A percentile compares a stretch with the other conserved stretches of the same genome.
These are phyloP conservation scores for Sedum album DNA, from an alignment of 164 flowering plant species.

Conservation along the genomic window DNA sequence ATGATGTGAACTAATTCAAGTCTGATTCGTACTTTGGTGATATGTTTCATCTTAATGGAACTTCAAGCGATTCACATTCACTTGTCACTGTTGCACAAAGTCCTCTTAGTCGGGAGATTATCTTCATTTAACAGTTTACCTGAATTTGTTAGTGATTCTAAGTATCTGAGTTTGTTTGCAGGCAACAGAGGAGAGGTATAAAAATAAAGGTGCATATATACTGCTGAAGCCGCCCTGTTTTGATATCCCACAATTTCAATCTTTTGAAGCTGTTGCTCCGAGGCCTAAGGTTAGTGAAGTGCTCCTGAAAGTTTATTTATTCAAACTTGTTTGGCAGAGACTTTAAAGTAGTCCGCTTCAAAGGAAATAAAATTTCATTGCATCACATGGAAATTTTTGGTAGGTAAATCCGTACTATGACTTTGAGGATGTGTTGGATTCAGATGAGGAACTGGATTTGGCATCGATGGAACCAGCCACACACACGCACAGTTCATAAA, in stretches of 20 bases:
- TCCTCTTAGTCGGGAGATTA: neutral
- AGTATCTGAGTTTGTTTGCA: conserved; percentile 20
- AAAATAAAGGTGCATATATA: conserved; percentile 77
- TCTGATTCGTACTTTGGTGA: too few species aligned
- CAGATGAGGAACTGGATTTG: conserved; percentile 85
- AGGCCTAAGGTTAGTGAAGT: conserved; percentile 71
- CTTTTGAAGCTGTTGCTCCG: conserved; percentile 66
- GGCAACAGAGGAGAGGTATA: conserved; percentile 73
- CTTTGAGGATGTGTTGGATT: conserved; percentile 68
- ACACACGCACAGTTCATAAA: neutral
- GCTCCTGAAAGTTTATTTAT: neutral
- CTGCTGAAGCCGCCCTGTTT: conserved; percentile 64
- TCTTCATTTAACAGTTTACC: neutral
- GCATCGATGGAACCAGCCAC: conserved; percentile 35
- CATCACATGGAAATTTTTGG: neutral
- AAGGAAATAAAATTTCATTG: neutral
- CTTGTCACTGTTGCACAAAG: neutral
- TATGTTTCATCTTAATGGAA: too few species aligned
- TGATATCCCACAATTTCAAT: conserved; percentile 53
- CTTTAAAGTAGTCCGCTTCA: neutral
- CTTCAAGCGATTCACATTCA: neutral
- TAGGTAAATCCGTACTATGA: conserved; percentile 77
- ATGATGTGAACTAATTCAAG: too few species aligned
- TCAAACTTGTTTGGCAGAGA: neutral
- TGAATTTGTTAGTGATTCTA: neutral